A percentile compares a stretch with the other conserved stretches of the same genome.
These are phyloP conservation scores for Yarrowia sp. DNA, from an alignment of 805 yeast genomes.

Conservation along the genomic window DNA sequence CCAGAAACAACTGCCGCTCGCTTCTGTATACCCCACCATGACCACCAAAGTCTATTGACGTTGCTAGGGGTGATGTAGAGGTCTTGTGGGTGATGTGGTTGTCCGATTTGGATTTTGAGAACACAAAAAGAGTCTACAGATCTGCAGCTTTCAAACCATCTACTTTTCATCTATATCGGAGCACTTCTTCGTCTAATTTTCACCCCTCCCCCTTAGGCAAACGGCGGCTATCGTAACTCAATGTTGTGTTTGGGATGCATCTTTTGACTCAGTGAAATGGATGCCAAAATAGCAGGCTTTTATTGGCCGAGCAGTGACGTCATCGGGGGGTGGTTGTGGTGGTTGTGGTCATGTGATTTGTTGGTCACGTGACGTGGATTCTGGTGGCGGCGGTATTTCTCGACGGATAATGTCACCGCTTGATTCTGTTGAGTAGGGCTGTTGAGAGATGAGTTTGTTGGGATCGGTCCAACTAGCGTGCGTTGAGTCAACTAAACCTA, in stretches of 20 bases:
- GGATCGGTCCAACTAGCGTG: too few species aligned
- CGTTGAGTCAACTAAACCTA: too few species aligned
- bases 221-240: slow-evolving; percentile 33
- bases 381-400: too few species aligned
- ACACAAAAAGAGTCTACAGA: too few species aligned
- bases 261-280: slow-evolving; percentile 17
- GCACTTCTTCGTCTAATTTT: not conserved
- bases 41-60: not conserved
- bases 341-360: not conserved
- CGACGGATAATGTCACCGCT: too few species aligned
- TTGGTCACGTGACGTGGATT: not conserved
- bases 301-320: slow-evolving; percentile 11
- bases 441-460: too few species aligned
- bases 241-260: slow-evolving; percentile 7
- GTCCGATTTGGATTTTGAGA: not conserved
- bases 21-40: slow-evolving; percentile 18
- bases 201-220: not conserved
- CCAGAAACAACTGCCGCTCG: slow-evolving; percentile 2
- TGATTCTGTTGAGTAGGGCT: too few species aligned
- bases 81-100: not conserved
- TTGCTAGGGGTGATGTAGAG: not conserved
- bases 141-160: too few species aligned
- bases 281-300: not conserved
- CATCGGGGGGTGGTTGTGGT: not conserved
- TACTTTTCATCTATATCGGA: not conserved